Percentiles rank a stretch among this genome's conserved stretches.
Evolutionary conservation across 495 filamentous ascomycete genomes (phyloP).

Genomic region (Aspergillus asperescens): DNA sequence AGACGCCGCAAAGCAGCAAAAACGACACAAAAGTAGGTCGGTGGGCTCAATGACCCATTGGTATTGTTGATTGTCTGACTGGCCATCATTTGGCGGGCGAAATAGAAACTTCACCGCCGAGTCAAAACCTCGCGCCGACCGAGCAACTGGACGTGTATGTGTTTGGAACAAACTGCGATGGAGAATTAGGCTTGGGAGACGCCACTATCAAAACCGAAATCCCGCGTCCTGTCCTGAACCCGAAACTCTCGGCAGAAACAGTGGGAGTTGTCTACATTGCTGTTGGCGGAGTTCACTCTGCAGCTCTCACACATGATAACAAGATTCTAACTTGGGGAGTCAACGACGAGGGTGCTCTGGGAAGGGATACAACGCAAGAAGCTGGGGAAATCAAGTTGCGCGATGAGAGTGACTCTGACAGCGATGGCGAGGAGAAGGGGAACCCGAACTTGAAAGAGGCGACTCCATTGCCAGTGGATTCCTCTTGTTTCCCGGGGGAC

Average conservation of each 20-base stretch:
- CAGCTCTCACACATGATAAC: constrained; percentile 61
- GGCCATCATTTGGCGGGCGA: too few relatives aligned
- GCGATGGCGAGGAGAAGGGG: constrained; percentile 42
- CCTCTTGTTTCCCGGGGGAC: constrained; percentile 43
- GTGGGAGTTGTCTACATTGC: constrained; percentile 58
- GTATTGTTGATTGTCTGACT: too few relatives aligned
- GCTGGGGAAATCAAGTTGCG: constrained; percentile 42
- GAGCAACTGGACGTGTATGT: constrained; percentile 46
- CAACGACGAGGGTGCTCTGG: constrained; percentile 66
- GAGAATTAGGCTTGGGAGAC: constrained; percentile 51
- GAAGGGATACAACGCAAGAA: constrained; percentile 54
- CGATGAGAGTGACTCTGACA: constrained; percentile 26
- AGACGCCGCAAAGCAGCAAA: too few relatives aligned
- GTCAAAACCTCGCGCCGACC: constrained; percentile 22
- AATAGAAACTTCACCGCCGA: too few relatives aligned
- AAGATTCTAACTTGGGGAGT: constrained; percentile 68
- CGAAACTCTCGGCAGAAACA: constrained; percentile 35
- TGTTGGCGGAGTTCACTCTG: constrained; percentile 62
- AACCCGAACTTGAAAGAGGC: constrained; percentile 54
- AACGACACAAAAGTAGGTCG: too few relatives aligned
- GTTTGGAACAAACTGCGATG: constrained; percentile 45
- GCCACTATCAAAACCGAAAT: constrained; percentile 42
- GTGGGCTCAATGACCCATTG: too few relatives aligned
- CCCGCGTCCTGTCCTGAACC: constrained; percentile 49
- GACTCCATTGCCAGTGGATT: constrained; percentile 48